Conservation (phyloP, 495 filamentous ascomycete species). For the Aspergillus ellipticus region DNA sequence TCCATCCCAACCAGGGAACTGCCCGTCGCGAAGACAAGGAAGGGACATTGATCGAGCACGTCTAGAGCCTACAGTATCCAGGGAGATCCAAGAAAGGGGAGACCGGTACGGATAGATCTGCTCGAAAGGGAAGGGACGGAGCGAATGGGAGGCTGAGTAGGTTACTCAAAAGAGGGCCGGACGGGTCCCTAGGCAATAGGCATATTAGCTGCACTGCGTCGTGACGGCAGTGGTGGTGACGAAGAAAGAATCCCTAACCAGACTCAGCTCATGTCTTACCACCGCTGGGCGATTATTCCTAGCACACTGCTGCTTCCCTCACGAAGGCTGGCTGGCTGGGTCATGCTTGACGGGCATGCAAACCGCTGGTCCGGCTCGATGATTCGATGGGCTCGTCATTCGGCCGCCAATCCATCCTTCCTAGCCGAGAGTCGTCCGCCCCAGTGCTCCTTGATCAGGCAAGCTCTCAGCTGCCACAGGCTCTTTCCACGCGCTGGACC, state of each 20-base stretch:
- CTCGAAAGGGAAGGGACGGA: not conserved
- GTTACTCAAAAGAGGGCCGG: not conserved
- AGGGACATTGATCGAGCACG: not conserved
- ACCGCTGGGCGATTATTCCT: not conserved
- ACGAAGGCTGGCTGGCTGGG: not conserved
- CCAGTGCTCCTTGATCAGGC: not conserved
- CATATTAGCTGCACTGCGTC: not conserved
- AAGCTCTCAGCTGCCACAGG: not conserved
- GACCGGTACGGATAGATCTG: not conserved
- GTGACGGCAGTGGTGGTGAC: not conserved
- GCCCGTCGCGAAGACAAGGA: not conserved
- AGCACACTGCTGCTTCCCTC: not conserved
- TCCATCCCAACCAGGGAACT: not conserved
- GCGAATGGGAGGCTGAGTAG: not conserved
- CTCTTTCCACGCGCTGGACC: too few species aligned
- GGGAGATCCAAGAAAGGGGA: not conserved
- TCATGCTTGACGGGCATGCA: not conserved
- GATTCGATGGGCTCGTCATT: not conserved
- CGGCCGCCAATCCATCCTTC: not conserved
- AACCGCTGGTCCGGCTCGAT: not conserved
- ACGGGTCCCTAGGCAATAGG: not conserved
- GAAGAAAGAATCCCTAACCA: not conserved
- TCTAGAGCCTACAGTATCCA: not conserved
- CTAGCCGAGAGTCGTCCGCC: not conserved
- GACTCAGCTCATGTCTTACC: not conserved